These are phyloP conservation scores for Syzygium grande DNA, from an alignment of 345 rosid genomes.

Conservation along the genomic window DNA sequence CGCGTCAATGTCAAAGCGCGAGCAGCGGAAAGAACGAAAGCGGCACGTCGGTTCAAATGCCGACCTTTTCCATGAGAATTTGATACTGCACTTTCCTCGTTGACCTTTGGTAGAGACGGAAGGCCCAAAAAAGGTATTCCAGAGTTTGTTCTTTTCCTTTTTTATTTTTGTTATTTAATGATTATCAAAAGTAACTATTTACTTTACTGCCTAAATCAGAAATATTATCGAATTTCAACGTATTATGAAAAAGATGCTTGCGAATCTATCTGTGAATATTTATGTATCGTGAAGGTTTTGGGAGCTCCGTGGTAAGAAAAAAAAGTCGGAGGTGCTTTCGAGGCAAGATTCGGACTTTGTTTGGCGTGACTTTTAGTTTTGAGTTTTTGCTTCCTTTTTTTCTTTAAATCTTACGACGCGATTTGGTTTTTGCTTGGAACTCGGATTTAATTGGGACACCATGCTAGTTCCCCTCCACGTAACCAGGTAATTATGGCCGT, in stretches of 20 bases:
- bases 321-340: accelerated
- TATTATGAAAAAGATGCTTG: neutral
- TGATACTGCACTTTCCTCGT: neutral
- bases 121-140: neutral
- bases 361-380: neutral
- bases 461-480: neutral
- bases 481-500: accelerated
- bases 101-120: neutral
- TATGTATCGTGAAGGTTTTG: too few species aligned
- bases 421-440: neutral
- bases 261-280: neutral
- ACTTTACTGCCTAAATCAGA: neutral
- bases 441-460: neutral
- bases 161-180: neutral
- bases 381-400: accelerated
- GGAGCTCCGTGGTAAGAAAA: accelerated
- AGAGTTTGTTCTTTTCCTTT: neutral
- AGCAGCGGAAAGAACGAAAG: neutral
- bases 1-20: neutral
- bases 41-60: neutral
- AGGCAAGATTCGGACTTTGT: neutral
- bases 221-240: neutral
- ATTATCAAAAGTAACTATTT: neutral
- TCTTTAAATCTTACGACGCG: accelerated
- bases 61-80: neutral